A percentile compares a stretch with the other conserved stretches of the same genome.
Evolutionary conservation across 306 rosid species (phyloP).

Genomic region (Prinsepia uniflora): DNA sequence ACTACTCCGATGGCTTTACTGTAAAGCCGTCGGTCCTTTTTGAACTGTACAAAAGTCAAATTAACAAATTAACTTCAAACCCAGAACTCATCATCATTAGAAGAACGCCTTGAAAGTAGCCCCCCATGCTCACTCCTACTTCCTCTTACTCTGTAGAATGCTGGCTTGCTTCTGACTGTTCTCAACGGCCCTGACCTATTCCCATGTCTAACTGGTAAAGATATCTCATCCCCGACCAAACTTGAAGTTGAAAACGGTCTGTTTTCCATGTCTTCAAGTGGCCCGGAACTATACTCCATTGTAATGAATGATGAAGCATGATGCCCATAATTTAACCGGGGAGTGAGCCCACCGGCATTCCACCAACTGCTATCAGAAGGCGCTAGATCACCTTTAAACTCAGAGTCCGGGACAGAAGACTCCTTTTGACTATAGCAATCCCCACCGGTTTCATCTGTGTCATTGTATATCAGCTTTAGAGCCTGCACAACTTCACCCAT

Average conservation of each 20-base stretch:
- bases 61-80: constrained; percentile 42
- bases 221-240: constrained; percentile 48
- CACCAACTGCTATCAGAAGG: constrained; percentile 83
- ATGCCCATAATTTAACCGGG: constrained; percentile 50
- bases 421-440: constrained; percentile 66
- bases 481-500: constrained; percentile 99
- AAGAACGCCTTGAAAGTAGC: constrained; percentile 47
- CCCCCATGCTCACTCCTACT: constrained; percentile 81
- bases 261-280: constrained; percentile 72
- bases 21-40: constrained; percentile 32
- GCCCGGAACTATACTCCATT: constrained; percentile 89
- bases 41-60: constrained; percentile 60
- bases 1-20: constrained; percentile 35
- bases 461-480: constrained; percentile 78
- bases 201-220: constrained; percentile 62
- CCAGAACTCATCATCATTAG: constrained; percentile 46
- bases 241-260: constrained; percentile 67
- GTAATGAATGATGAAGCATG: constrained; percentile 66
- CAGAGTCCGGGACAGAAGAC: constrained; percentile 68
- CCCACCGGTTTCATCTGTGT: constrained; percentile 67
- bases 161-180: constrained; percentile 65
- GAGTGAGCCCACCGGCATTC: constrained; percentile 61
- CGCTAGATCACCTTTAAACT: constrained; percentile 54
- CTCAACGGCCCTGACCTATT: constrained; percentile 85
- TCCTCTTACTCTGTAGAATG: constrained; percentile 51